These are phyloP conservation scores for Aquilaria malaccensis DNA, from an alignment of 345 rosid genomes.

Conservation along the genomic window DNA sequence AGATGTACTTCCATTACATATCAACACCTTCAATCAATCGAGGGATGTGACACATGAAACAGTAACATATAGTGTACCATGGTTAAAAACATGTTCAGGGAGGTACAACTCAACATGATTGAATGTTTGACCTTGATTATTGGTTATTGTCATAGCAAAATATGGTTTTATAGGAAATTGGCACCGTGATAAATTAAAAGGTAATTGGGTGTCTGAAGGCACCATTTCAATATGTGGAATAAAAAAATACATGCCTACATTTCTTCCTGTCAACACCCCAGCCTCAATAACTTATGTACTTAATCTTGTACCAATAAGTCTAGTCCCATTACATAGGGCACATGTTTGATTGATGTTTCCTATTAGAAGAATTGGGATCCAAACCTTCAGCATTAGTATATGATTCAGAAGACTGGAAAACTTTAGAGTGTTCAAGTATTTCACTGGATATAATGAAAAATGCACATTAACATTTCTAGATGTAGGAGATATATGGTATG, in stretches of 20 bases:
- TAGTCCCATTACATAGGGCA: neutral
- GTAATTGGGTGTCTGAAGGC: neutral
- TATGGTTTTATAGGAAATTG: neutral
- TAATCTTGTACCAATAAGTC: neutral
- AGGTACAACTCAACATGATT: too few relatives aligned
- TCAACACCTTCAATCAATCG: too few relatives aligned
- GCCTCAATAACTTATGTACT: neutral
- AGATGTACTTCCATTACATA: too few relatives aligned
- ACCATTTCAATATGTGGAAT: neutral
- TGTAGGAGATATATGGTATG: neutral
- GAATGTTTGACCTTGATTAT: neutral
- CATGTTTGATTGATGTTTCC: neutral
- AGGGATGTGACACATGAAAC: too few relatives aligned
- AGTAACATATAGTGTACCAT: too few relatives aligned
- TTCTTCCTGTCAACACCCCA: neutral
- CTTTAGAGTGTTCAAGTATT: neutral
- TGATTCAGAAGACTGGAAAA: neutral
- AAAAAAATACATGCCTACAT: neutral
- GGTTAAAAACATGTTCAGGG: too few relatives aligned
- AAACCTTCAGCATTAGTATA: neutral
- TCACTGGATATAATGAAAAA: neutral
- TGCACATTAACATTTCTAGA: neutral
- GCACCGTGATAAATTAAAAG: neutral
- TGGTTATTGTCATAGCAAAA: neutral
- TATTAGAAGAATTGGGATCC: neutral